These are phyloP conservation scores for Euphorbia schlechtendalii DNA, from an alignment of 441 rosid species.

Conservation along the genomic window DNA sequence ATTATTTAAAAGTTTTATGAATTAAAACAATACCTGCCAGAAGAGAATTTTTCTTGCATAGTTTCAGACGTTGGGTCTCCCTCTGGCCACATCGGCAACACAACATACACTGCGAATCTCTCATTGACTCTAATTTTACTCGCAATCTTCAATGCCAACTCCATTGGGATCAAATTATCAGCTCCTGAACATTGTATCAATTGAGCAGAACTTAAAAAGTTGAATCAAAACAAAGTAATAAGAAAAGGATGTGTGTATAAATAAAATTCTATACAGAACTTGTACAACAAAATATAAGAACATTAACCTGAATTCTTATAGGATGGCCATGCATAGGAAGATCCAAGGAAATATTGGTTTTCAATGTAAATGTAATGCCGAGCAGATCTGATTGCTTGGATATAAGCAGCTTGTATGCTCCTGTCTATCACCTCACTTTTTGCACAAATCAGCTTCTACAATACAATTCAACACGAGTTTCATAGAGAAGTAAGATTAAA, in stretches of 20 bases:
- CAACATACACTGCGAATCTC: slow-evolving; percentile 73
- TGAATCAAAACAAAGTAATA: no score
- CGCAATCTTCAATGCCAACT: slow-evolving; percentile 77
- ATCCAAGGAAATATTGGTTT: slow-evolving; percentile 42
- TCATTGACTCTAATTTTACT: slow-evolving; percentile 75
- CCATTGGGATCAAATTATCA: slow-evolving; percentile 88
- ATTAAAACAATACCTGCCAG: slow-evolving; percentile 58
- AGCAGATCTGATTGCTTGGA: slow-evolving; percentile 43
- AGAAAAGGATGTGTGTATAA: no score
- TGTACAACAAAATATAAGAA: background rate
- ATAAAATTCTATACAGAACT: background rate
- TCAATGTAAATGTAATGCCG: no score
- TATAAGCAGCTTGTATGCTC: slow-evolving; percentile 39
- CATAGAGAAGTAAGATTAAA: background rate
- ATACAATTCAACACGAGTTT: background rate
- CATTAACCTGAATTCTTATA: slow-evolving; percentile 24
- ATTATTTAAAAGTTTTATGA: no score
- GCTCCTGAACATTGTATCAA: slow-evolving; percentile 42
- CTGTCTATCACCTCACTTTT: slow-evolving; percentile 23
- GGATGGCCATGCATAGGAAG: slow-evolving; percentile 31
- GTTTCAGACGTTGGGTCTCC: slow-evolving; percentile 74
- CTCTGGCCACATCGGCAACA: slow-evolving; percentile 93
- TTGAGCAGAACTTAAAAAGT: no score
- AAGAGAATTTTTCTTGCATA: slow-evolving; percentile 80
- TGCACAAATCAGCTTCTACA: slow-evolving; percentile 18